These are phyloP conservation scores for Aspergillus pseudotamarii DNA, from an alignment of 2,329 filamentous ascomycete species.

Conservation along the genomic window DNA sequence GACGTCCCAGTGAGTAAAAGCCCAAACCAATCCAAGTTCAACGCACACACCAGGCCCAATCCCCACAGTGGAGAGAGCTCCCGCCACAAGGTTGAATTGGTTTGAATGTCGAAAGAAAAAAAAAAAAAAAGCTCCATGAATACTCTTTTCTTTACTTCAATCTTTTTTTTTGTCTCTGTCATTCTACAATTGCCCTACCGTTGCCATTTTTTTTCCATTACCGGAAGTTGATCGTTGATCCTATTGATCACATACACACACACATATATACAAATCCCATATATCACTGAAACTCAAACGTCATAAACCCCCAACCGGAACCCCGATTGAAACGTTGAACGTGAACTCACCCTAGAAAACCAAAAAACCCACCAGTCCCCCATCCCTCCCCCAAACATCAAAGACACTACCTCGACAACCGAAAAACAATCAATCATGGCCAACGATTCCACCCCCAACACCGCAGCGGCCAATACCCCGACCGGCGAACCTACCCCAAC, in stretches of 20 bases:
- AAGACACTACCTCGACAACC: neutral
- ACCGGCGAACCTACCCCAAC: conserved; percentile 38
- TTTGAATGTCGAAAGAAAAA: neutral
- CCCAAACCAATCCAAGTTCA: neutral
- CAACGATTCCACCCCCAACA: conserved; percentile 16
- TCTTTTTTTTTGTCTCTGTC: neutral
- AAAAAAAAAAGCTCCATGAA: neutral
- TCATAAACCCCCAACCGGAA: neutral
- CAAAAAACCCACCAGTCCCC: neutral
- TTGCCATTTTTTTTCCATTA: neutral
- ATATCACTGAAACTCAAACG: neutral
- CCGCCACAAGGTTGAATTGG: neutral
- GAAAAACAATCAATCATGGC: conserved; percentile 20
- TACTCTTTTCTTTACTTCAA: neutral
- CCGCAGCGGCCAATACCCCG: conserved; percentile 22
- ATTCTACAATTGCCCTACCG: neutral
- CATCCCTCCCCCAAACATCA: neutral
- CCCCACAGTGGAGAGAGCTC: conserved; percentile 3
- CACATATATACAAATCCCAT: neutral
- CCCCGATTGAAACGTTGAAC: neutral
- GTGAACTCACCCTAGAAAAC: neutral
- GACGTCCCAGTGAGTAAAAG: neutral
- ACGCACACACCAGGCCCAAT: conserved; percentile 10
- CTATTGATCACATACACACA: neutral
- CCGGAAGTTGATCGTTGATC: neutral